Evolutionary conservation across 2,329 filamentous ascomycete genomes (phyloP), one percentile per base, ranked within the genome.

Genomic region (Beauveria caledonica): DNA sequence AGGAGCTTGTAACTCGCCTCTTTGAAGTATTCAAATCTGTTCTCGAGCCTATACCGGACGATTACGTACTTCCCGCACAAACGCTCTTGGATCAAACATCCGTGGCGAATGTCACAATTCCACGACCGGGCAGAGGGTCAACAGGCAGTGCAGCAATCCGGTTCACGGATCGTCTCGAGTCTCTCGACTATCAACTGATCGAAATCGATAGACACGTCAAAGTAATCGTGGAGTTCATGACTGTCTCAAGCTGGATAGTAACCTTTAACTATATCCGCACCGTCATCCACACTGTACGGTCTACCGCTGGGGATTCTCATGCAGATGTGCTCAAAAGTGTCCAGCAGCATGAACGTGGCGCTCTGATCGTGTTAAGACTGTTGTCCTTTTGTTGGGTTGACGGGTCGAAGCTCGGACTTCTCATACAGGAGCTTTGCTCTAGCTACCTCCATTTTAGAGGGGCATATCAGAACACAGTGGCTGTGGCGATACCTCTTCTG

Each of bases 371-470:
- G 11, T 71, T 88, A 52, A 79, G 83, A 42, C 75, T 87, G 39
- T 73, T 88, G 27, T 80, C 83, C 17, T 86, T 81, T 67, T 82
- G 86, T 65, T 87, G 84, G 83, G 81, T 87, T 21, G 85, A 88
- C 66, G 77, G 77, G 45, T 76, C 78, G 50, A 87, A 86, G 71
- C 76, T 89, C 15, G 80, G 83, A 44, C 70, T 82, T 21, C 68
- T 88, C 57, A 80, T 88, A 42, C 84, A 87, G 65, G 86, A 89
- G 71, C 76, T 88, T 42, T 86, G 84, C 68, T 84, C 84, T 23
- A 85, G 80, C 67, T 88, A 87, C 69, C 76, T 88, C 50, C 85
- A 88, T 68, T 82, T 88, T 63, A 80, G 83, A 63, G 86, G 83
- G 65, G 71, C 80, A 0, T 85, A 84, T 66, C 86, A 89, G 66